A percentile compares a stretch with the other conserved stretches of the same genome.
These are phyloP conservation scores for Nepenthes alata DNA, from an alignment of 179 eudicot species.

Conservation along the genomic window DNA sequence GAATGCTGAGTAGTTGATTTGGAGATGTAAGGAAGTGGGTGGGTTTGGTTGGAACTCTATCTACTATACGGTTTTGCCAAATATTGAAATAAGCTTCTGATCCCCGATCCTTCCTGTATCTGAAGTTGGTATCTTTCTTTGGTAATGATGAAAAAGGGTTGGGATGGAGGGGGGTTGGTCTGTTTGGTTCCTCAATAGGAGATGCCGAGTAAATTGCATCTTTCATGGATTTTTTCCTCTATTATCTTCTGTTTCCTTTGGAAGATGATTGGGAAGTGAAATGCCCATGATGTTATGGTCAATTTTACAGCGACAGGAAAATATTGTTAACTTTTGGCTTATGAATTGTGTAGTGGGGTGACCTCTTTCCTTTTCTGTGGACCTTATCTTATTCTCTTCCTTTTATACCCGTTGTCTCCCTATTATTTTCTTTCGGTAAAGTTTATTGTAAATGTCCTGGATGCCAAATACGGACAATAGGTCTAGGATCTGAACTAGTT, in stretches of 20 bases:
- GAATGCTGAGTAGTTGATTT: conserved; percentile 16
- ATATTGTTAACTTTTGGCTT: conserved; percentile 7
- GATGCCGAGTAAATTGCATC: conserved; percentile 8
- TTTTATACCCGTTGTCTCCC: too few relatives aligned
- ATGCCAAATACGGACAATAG: too few relatives aligned
- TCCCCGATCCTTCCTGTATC: conserved; percentile 9
- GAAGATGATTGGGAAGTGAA: conserved; percentile 5
- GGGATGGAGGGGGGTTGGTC: conserved; percentile 3
- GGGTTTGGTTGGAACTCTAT: neutral
- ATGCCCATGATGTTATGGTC: conserved; percentile 2
- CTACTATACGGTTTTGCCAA: conserved; percentile 12
- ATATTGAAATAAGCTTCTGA: conserved; percentile 12
- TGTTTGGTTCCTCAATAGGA: conserved; percentile 1
- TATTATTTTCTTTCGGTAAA: too few relatives aligned
- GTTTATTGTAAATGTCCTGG: too few relatives aligned
- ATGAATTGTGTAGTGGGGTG: neutral
- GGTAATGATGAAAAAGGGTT: neutral
- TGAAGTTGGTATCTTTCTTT: conserved; percentile 5
- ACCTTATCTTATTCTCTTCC: too few relatives aligned
- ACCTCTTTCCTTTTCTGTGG: too few relatives aligned
- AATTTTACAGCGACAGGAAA: conserved; percentile 6
- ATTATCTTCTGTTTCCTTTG: neutral
- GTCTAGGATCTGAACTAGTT: too few relatives aligned
- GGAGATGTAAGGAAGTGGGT: neutral
- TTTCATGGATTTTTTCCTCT: conserved; percentile 2